Evolutionary conservation across 2,329 filamentous ascomycete genomes (phyloP).

Genomic region (Exophiala bonariae): DNA sequence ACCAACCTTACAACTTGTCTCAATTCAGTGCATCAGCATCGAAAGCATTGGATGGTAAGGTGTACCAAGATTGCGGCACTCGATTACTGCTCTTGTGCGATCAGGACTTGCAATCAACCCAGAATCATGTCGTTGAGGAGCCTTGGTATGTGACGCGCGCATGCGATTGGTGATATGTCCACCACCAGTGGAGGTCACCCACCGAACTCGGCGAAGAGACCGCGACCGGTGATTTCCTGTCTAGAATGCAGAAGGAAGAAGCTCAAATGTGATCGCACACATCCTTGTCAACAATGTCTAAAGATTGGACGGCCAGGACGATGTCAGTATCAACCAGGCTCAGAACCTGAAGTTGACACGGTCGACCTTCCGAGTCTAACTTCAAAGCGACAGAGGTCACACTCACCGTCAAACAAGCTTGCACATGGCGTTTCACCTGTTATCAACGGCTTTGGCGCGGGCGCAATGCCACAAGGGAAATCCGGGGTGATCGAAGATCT

Average conservation of each 20-base stretch:
- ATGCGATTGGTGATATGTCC: no score
- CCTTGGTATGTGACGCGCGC: no score
- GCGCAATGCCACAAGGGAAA: not conserved
- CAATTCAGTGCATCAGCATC: no score
- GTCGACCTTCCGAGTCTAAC: slow-evolving; percentile 1
- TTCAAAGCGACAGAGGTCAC: slow-evolving; percentile 15
- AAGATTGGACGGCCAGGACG: slow-evolving; percentile 29
- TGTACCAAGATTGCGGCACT: no score
- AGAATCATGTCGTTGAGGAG: no score
- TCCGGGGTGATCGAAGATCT: slow-evolving; percentile 19
- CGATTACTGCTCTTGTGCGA: no score
- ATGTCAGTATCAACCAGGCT: slow-evolving; percentile 25
- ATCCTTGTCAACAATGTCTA: slow-evolving; percentile 53
- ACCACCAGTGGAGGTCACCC: not conserved
- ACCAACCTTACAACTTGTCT: no score
- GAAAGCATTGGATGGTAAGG: no score
- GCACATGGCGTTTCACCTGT: not conserved
- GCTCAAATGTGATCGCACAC: slow-evolving; percentile 55
- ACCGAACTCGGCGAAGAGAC: slow-evolving; percentile 14
- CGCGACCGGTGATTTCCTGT: slow-evolving; percentile 36
- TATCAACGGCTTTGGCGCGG: not conserved
- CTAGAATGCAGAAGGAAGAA: slow-evolving; percentile 49
- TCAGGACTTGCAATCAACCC: no score
- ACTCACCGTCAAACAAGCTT: not conserved
- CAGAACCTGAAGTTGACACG: slow-evolving; percentile 18